phyloP scores from a whole-genome alignment of 345 rosid species.

The Kandelia obovata region DNA sequence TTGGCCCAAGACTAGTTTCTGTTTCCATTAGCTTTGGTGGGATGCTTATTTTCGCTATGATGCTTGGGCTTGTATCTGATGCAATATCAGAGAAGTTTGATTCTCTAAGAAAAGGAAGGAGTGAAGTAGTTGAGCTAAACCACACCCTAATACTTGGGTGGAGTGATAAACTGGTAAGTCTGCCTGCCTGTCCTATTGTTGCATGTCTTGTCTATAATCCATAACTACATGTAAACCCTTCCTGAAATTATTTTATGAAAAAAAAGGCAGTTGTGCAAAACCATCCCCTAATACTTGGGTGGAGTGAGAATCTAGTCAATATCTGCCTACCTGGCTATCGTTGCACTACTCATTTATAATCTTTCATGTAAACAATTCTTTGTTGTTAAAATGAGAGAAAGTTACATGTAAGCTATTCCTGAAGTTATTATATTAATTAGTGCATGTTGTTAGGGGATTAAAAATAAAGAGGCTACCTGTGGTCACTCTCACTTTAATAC shows the following conservation, averaged over 20 bases:
- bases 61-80: slow-evolving; percentile 78
- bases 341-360: no score
- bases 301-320: no score
- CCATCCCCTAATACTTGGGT: no score
- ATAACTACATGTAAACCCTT: neutral
- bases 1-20: slow-evolving; percentile 64
- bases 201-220: neutral
- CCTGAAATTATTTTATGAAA: no score
- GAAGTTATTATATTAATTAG: no score
- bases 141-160: slow-evolving; percentile 75
- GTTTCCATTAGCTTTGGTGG: slow-evolving; percentile 75
- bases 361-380: no score
- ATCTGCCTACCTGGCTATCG: no score
- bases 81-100: slow-evolving; percentile 75
- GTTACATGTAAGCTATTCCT: no score
- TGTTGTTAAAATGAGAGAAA: no score
- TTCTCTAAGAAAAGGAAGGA: slow-evolving; percentile 66
- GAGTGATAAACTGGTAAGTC: slow-evolving; percentile 75
- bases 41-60: slow-evolving; percentile 80
- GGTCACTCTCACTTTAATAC: neutral
- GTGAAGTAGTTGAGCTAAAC: slow-evolving; percentile 64
- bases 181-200: slow-evolving; percentile 15
- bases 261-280: no score
- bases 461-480: no score
- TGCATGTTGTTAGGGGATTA: no score